phyloP scores from a whole-genome alignment of 164 flowering plant species.

The Amborella trichopoda region DNA sequence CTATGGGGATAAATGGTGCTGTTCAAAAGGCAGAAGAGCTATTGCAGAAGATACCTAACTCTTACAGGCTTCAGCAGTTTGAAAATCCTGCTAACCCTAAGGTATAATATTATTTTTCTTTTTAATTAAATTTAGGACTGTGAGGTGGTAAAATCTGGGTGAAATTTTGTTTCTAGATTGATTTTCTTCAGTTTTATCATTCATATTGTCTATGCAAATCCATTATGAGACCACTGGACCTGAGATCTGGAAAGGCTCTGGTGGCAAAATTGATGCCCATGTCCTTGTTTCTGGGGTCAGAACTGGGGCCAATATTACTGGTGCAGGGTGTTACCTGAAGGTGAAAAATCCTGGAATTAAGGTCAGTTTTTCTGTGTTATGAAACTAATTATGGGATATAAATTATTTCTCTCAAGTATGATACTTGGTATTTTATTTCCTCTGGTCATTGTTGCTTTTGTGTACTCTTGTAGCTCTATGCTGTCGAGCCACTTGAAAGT shows the following conservation, averaged over 20 bases:
- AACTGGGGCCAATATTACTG: conserved; percentile 81
- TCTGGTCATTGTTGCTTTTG: too few species aligned
- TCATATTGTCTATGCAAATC: conserved; percentile 24
- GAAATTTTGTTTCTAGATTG: too few species aligned
- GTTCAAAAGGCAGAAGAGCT: conserved; percentile 68
- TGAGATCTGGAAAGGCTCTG: conserved; percentile 67
- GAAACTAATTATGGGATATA: too few species aligned
- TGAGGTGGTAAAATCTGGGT: too few species aligned
- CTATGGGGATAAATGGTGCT: conserved; percentile 72
- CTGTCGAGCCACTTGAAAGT: conserved; percentile 82
- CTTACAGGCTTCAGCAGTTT: conserved; percentile 51
- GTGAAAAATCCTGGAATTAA: conserved; percentile 56
- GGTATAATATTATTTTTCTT: conserved; percentile 21
- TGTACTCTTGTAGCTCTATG: conserved; percentile 34
- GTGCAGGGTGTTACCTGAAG: conserved; percentile 61
- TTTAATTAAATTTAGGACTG: too few species aligned
- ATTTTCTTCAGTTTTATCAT: too few species aligned
- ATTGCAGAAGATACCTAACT: conserved; percentile 43
- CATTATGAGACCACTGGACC: conserved; percentile 91
- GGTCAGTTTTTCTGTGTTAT: too few species aligned
- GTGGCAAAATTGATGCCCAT: conserved; percentile 63
- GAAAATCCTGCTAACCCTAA: conserved; percentile 68
- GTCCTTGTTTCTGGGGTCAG: conserved; percentile 72
- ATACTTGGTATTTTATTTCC: too few species aligned
- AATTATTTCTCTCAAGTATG: too few species aligned